A percentile compares a stretch with the other conserved stretches of the same genome.
Evolutionary conservation across 352 stramenopile genomes (phyloP).

Genomic region (Phytopythium aichiense): DNA sequence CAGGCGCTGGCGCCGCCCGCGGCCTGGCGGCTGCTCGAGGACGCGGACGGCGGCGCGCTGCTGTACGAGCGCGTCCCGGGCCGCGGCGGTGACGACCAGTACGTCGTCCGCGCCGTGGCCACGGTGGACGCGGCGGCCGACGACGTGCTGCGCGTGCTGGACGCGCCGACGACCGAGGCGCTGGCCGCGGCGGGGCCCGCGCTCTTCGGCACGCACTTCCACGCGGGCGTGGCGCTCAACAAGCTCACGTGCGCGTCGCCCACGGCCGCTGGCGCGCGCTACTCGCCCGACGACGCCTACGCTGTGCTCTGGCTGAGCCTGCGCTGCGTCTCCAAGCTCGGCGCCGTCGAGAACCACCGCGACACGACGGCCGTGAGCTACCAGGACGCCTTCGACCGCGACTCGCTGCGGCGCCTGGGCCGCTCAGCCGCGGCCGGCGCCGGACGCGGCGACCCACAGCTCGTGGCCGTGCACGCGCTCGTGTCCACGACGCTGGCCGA

Average conservation of each 20-base stretch:
- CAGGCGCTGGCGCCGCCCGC: constrained; percentile 32
- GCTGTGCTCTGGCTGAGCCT: constrained; percentile 63
- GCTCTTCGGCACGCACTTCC: constrained; percentile 53
- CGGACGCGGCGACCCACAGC: constrained; percentile 1
- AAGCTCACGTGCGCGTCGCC: constrained; percentile 54
- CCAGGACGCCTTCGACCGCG: constrained; percentile 45
- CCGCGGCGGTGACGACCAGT: constrained; percentile 41
- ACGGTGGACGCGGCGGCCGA: constrained; percentile 41
- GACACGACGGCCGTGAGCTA: constrained; percentile 68
- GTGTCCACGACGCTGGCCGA: constrained; percentile 40
- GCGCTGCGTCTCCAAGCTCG: constrained; percentile 29
- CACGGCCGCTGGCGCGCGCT: constrained; percentile 10
- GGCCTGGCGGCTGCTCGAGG: constrained; percentile 3
- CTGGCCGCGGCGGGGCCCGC: constrained; percentile 42
- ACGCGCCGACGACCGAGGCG: constrained; percentile 38
- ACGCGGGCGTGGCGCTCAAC: constrained; percentile 44
- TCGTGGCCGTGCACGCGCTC: constrained; percentile 36
- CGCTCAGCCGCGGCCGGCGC: background rate
- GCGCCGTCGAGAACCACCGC: constrained; percentile 30
- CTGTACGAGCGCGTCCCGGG: constrained; percentile 48
- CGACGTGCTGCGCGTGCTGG: constrained; percentile 37
- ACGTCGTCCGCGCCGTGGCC: constrained; percentile 52
- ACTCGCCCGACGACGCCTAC: constrained; percentile 46
- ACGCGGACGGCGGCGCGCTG: constrained; percentile 25
- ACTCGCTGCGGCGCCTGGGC: background rate